A percentile compares a stretch with the other conserved stretches of the same genome.
These are phyloP conservation scores for Chlorociboria aeruginascens DNA, from an alignment of 495 filamentous ascomycete species.

Conservation along the genomic window DNA sequence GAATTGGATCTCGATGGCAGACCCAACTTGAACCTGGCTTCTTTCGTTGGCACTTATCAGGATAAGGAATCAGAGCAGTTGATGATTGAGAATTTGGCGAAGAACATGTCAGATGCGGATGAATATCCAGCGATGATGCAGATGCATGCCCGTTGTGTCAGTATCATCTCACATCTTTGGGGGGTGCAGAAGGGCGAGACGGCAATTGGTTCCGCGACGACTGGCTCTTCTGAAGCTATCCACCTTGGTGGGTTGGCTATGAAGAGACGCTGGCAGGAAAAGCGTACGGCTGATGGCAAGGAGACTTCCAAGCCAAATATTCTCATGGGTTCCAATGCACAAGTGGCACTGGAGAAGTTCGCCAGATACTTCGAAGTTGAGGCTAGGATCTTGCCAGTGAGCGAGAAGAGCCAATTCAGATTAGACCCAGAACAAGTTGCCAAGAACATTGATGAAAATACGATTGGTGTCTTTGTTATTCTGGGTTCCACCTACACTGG, in stretches of 20 bases:
- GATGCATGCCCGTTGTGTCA: conserved; percentile 60
- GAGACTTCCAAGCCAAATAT: conserved; percentile 57
- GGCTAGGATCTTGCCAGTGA: conserved; percentile 56
- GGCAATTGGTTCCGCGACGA: conserved; percentile 62
- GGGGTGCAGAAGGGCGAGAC: conserved; percentile 49
- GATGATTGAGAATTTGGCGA: conserved; percentile 55
- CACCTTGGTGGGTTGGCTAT: conserved; percentile 67
- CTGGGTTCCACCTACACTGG: conserved; percentile 66
- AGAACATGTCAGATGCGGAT: conserved; percentile 60
- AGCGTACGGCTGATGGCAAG: conserved; percentile 44
- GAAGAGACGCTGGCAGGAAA: conserved; percentile 69
- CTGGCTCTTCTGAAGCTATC: conserved; percentile 62
- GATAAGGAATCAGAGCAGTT: conserved; percentile 52
- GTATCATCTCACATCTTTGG: conserved; percentile 62
- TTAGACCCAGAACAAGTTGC: conserved; percentile 52
- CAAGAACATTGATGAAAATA: conserved; percentile 64
- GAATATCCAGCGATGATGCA: conserved; percentile 67
- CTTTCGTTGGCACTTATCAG: conserved; percentile 65
- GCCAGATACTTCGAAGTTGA: conserved; percentile 73
- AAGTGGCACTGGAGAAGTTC: conserved; percentile 65
- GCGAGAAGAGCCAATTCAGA: conserved; percentile 45
- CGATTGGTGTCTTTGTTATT: conserved; percentile 68
- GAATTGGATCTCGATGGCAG: conserved; percentile 62
- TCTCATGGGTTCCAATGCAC: conserved; percentile 67
- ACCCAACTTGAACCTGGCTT: conserved; percentile 61